A percentile compares a stretch with the other conserved stretches of the same genome.
These are phyloP conservation scores for Chloroidium sp. DNA, from an alignment of 163 green algal species.

Conservation along the genomic window DNA sequence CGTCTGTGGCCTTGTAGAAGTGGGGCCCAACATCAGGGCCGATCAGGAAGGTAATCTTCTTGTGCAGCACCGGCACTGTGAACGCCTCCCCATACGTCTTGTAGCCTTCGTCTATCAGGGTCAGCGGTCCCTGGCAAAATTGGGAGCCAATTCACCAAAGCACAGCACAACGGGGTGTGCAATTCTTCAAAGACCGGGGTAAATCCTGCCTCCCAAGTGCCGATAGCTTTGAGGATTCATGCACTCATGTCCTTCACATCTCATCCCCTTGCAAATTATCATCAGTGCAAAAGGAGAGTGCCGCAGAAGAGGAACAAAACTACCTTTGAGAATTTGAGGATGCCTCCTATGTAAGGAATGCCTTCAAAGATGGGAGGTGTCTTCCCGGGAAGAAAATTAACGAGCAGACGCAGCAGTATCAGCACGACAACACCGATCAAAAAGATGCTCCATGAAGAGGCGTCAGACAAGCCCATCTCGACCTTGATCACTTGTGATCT, in stretches of 20 bases:
- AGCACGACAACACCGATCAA: neutral
- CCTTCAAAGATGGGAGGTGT: conserved; percentile 75
- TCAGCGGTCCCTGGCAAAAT: conserved; percentile 57
- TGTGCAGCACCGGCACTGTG: conserved; percentile 92
- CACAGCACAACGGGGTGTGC: no score
- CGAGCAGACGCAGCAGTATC: conserved; percentile 21
- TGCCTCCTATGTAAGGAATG: conserved; percentile 83
- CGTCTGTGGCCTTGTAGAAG: conserved; percentile 96
- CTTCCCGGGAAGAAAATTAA: conserved; percentile 27
- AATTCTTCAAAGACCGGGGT: no score
- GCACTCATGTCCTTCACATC: no score
- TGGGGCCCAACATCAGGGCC: conserved; percentile 77
- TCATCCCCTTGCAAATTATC: neutral
- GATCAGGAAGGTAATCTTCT: conserved; percentile 95
- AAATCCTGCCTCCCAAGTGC: no score
- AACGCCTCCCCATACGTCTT: conserved; percentile 84
- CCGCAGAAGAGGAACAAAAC: neutral
- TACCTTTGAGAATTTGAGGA: conserved; percentile 86
- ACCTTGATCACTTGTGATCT: no score
- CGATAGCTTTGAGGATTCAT: no score
- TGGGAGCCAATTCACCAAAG: no score
- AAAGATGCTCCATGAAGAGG: neutral
- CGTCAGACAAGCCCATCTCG: no score
- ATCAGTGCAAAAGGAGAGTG: neutral
- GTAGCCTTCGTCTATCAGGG: conserved; percentile 75